These are phyloP conservation scores for Vachellia pachyceras DNA, from an alignment of 306 rosid species.

Conservation along the genomic window DNA sequence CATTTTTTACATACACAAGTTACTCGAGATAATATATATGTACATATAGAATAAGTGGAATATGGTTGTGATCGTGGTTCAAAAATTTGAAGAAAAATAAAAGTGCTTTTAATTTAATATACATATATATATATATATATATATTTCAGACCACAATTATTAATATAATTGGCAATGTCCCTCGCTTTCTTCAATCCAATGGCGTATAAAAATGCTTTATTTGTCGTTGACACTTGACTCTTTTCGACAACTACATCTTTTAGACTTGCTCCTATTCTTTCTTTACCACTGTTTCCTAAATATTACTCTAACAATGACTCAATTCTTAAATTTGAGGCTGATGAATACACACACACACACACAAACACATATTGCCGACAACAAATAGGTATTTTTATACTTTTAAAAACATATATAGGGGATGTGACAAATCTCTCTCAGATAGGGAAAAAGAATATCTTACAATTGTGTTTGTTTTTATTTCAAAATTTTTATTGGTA, in stretches of 20 bases:
- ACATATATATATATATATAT: no score
- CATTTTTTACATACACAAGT: not conserved
- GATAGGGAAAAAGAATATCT: not conserved
- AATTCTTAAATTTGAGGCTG: not conserved
- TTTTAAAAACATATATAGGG: not conserved
- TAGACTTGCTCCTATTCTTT: not conserved
- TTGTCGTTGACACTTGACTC: not conserved
- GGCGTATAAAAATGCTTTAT: not conserved
- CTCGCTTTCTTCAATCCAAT: not conserved
- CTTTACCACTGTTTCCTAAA: not conserved
- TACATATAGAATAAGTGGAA: not conserved
- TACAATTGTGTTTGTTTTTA: not conserved
- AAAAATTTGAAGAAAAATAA: not conserved
- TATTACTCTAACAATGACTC: not conserved
- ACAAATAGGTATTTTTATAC: not conserved
- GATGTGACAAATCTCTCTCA: not conserved
- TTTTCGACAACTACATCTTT: not conserved
- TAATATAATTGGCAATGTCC: not conserved
- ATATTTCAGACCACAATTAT: not conserved
- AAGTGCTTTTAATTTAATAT: not conserved
- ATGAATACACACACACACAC: no score
- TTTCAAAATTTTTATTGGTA: not conserved
- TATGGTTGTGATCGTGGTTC: not conserved
- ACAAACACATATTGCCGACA: not conserved
- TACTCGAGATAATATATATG: not conserved